Conservation (phyloP, 805 yeast genomes). For the Ogataea minuta region DNA sequence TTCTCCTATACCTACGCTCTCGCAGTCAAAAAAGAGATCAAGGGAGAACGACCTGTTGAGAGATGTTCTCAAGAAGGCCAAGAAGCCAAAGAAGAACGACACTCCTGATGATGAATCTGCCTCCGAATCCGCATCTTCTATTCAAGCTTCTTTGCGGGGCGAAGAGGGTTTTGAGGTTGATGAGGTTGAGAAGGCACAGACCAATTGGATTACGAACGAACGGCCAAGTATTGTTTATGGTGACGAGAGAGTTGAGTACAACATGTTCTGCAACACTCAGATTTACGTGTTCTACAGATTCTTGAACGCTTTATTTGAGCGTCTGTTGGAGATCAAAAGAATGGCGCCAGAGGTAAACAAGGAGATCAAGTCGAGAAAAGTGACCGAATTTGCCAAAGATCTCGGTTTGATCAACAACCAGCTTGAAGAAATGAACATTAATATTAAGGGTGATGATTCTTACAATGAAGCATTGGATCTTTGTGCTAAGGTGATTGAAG, state of each 20-base stretch:
- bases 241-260: conserved; percentile 54
- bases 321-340: conserved; percentile 74
- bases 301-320: conserved; percentile 73
- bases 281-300: conserved; percentile 88
- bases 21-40: conserved; percentile 43
- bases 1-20: conserved; percentile 23
- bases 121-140: conserved; percentile 13
- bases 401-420: conserved; percentile 78
- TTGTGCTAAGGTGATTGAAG: conserved; percentile 76
- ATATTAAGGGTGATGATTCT: conserved; percentile 64
- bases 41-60: conserved; percentile 57
- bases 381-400: conserved; percentile 81
- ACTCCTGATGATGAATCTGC: conserved; percentile 24
- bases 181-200: conserved; percentile 34
- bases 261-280: conserved; percentile 84
- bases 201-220: conserved; percentile 36
- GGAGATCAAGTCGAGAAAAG: conserved; percentile 63
- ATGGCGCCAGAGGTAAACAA: conserved; percentile 67
- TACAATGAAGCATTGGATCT: conserved; percentile 77
- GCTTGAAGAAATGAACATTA: conserved; percentile 75
- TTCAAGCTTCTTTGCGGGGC: conserved; percentile 11
- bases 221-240: conserved; percentile 26
- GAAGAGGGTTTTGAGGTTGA: conserved; percentile 23
- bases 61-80: conserved; percentile 53
- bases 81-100: conserved; percentile 29